A percentile compares a stretch with the other conserved stretches of the same genome.
Conservation (phyloP, 768 basidiomycete species). For the Lactarius hengduanensis region DNA sequence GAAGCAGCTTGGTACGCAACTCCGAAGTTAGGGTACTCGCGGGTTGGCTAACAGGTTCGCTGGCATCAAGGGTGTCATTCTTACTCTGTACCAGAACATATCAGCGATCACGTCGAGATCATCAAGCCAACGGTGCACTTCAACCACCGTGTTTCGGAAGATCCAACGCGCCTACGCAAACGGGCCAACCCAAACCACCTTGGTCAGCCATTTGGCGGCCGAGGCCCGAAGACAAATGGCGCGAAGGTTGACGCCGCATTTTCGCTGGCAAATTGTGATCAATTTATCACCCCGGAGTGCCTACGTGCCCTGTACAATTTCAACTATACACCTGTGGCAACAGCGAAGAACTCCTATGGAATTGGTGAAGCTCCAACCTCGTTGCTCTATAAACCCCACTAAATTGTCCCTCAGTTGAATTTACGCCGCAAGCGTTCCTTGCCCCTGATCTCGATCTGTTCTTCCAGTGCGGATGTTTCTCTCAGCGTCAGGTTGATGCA, state of each 20-base stretch:
- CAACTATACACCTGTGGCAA: slow-evolving; percentile 45
- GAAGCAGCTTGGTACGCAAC: slow-evolving; percentile 38
- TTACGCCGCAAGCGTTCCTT: slow-evolving; percentile 43
- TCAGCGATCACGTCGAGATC: slow-evolving; percentile 41
- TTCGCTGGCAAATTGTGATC: slow-evolving; percentile 37
- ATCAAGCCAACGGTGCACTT: slow-evolving; percentile 48
- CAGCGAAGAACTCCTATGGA: slow-evolving; percentile 52
- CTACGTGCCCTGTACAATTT: slow-evolving; percentile 56
- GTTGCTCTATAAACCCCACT: neutral
- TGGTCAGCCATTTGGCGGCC: slow-evolving; percentile 28
- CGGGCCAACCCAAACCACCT: slow-evolving; percentile 21
- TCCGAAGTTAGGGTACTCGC: neutral
- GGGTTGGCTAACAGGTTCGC: too few relatives aligned
- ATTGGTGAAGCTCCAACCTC: slow-evolving; percentile 35
- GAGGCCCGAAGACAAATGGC: slow-evolving; percentile 31
- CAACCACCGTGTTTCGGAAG: slow-evolving; percentile 26
- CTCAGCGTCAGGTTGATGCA: slow-evolving; percentile 5
- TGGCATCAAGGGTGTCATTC: slow-evolving; percentile 36
- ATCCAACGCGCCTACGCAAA: slow-evolving; percentile 5
- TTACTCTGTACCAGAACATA: slow-evolving; percentile 42
- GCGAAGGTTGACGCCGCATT: slow-evolving; percentile 24
- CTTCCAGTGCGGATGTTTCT: slow-evolving; percentile 25
- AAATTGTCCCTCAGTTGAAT: slow-evolving; percentile 37
- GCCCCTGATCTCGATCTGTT: slow-evolving; percentile 46
- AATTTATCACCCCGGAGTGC: slow-evolving; percentile 54